A percentile compares a stretch with the other conserved stretches of the same genome.
Evolutionary conservation across 768 basidiomycete species (phyloP).

Genomic region (Boletus reticuloceps): DNA sequence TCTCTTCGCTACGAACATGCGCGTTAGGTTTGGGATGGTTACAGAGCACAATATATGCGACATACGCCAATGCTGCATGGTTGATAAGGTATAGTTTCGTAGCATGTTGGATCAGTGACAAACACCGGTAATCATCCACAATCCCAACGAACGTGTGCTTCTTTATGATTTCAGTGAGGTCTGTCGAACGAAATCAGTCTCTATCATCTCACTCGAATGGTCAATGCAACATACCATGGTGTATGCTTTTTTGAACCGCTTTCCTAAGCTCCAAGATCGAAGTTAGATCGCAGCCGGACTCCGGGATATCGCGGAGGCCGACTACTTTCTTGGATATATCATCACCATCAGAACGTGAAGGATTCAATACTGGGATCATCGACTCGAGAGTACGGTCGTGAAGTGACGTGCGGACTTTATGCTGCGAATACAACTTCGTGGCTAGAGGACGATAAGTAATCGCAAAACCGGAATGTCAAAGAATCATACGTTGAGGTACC

Average conservation of each 20-base stretch:
- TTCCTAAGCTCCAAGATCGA: slow-evolving; percentile 70
- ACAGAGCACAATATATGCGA: slow-evolving; percentile 11
- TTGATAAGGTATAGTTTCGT: slow-evolving; percentile 91
- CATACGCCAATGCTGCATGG: slow-evolving; percentile 80
- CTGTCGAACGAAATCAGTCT: slow-evolving; percentile 38
- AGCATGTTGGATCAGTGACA: slow-evolving; percentile 82
- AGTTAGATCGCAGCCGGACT: slow-evolving; percentile 73
- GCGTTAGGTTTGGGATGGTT: neutral
- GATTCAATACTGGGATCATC: slow-evolving; percentile 77
- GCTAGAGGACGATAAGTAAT: slow-evolving; percentile 11
- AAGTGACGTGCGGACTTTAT: slow-evolving; percentile 89
- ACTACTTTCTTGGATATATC: slow-evolving; percentile 14
- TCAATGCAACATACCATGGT: slow-evolving; percentile 54
- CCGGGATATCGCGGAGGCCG: slow-evolving; percentile 55
- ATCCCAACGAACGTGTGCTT: slow-evolving; percentile 93
- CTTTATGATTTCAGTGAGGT: slow-evolving; percentile 76
- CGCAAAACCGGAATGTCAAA: neutral
- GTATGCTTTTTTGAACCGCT: slow-evolving; percentile 55
- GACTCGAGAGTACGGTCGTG: slow-evolving; percentile 91
- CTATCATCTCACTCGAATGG: neutral
- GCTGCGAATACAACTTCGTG: slow-evolving; percentile 68
- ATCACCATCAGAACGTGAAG: slow-evolving; percentile 39
- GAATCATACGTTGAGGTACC: slow-evolving; percentile 24
- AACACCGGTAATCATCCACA: slow-evolving; percentile 68
- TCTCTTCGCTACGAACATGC: slow-evolving; percentile 63